These are phyloP conservation scores for Gonapodya prolifera DNA, from an alignment of 192 early-diverging fungal species.

Conservation along the genomic window DNA sequence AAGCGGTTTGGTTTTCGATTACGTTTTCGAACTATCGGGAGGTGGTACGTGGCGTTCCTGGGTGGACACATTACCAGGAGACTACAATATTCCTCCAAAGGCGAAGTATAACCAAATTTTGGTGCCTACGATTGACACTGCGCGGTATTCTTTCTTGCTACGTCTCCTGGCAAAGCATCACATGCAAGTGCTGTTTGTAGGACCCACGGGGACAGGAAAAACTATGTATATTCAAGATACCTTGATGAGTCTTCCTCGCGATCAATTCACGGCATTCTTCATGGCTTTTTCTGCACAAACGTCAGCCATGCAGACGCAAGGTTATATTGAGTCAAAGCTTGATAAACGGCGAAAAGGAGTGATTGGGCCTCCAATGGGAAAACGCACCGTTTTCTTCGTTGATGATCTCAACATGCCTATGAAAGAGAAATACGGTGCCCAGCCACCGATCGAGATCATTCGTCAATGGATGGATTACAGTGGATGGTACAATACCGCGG, in stretches of 20 bases:
- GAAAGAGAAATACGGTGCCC: slow-evolving; percentile 40
- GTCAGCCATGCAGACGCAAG: slow-evolving; percentile 44
- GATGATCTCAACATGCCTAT: slow-evolving; percentile 54
- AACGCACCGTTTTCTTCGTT: slow-evolving; percentile 37
- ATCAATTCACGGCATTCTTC: slow-evolving; percentile 33
- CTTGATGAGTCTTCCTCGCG: slow-evolving; percentile 31
- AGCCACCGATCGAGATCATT: slow-evolving; percentile 47
- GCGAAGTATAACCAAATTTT: slow-evolving; percentile 44
- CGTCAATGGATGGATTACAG: slow-evolving; percentile 50
- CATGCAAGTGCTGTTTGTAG: slow-evolving; percentile 41
- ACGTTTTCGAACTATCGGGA: slow-evolving; percentile 26
- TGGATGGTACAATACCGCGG: slow-evolving; percentile 40
- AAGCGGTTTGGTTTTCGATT: slow-evolving; percentile 37
- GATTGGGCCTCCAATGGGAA: slow-evolving; percentile 42
- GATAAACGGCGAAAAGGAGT: slow-evolving; percentile 46
- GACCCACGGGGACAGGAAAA: slow-evolving; percentile 46
- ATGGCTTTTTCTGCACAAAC: slow-evolving; percentile 51
- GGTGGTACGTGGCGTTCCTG: slow-evolving; percentile 30
- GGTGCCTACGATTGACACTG: slow-evolving; percentile 46
- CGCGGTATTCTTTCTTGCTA: slow-evolving; percentile 35
- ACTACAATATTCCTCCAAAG: slow-evolving; percentile 34
- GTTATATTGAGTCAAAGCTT: slow-evolving; percentile 46
- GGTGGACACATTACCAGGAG: slow-evolving; percentile 28
- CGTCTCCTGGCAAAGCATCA: slow-evolving; percentile 29
- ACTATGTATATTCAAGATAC: slow-evolving; percentile 46